phyloP scores from a whole-genome alignment of 805 yeast genomes.

The Saccharomycopsis sp. region DNA sequence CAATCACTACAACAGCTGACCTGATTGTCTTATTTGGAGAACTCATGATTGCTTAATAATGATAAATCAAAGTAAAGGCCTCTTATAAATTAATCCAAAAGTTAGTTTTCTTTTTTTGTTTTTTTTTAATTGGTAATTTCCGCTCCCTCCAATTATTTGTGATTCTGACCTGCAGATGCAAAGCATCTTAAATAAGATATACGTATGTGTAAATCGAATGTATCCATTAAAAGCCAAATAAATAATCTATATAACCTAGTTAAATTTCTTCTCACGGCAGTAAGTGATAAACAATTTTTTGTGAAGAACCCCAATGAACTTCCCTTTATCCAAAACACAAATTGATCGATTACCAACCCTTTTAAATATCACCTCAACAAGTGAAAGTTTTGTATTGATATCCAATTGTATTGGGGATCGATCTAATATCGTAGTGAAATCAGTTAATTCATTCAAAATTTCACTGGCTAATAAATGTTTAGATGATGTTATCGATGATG shows the following conservation, averaged over 20 bases:
- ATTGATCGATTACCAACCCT: constrained; percentile 45
- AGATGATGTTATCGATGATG: constrained; percentile 6
- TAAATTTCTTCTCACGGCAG: constrained; percentile 23
- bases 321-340: constrained; percentile 40
- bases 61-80: too few relatives aligned
- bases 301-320: constrained; percentile 45
- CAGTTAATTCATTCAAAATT: constrained; percentile 28
- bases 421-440: constrained; percentile 38
- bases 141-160: too few relatives aligned
- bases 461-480: constrained; percentile 8
- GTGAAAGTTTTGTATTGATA: constrained; percentile 39
- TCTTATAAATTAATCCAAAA: too few relatives aligned
- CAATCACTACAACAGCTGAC: constrained; percentile 1
- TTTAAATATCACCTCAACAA: constrained; percentile 45
- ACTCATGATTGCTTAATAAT: neutral
- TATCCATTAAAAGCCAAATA: too few relatives aligned
- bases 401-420: constrained; percentile 41
- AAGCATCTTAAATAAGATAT: too few relatives aligned
- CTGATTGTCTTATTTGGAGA: neutral
- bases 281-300: constrained; percentile 46
- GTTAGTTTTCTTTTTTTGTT: too few relatives aligned
- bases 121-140: too few relatives aligned
- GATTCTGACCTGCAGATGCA: too few relatives aligned
- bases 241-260: too few relatives aligned
- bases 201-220: too few relatives aligned